Evolutionary conservation across 1,284 basidiomycete genomes (phyloP), one percentile per base, ranked within the genome.

Genomic region (Agaricales sp.): DNA sequence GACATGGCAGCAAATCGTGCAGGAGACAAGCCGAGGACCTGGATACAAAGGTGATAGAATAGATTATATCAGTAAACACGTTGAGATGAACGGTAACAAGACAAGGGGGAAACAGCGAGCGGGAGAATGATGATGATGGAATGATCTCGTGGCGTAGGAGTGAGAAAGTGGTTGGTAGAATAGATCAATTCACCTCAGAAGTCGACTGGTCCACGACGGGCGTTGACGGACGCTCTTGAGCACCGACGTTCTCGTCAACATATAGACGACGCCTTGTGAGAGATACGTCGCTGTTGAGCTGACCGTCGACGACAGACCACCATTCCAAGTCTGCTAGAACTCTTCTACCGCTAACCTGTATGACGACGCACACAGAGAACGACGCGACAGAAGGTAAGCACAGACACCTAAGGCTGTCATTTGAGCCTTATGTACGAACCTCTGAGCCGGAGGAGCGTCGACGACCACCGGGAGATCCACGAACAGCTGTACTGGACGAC

Each of bases 101-200:
- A 26, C 19, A 44, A 12, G 25, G 18, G 91, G 83, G 61, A 94
- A 98, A 66, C 95, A 99, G 13, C 99, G 74, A 0, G 95, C 92
- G 0, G 94, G 94, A 64, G 97, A 86, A 64, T 97, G 97, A 68
- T 98, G 94, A 63, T 97, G 94, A 22, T 97, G 65, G 78, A 98
- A 97, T 43, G 19, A 50, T 30, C n/a, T 35, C 4, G 14, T 6
- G 1, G 21, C 13, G 23, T 26, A 43, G 21, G 21, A 26, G 30
- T 21, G 22, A 30, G 35, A n/a, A 48, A 3, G 38, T 21, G 22
- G 51, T 25, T 58, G 59, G 54, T 58, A 70, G 68, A 67, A 68
- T 67, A 35, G 56, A 54, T 50, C 57, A 57, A 50, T 49, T 57
- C 51, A 53, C 54, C 56, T 43, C n/a, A 41, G 58, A 57, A 30